phyloP scores from a whole-genome alignment of 2,329 filamentous ascomycete genomes.

The Trichophyton mentagrophytes region DNA sequence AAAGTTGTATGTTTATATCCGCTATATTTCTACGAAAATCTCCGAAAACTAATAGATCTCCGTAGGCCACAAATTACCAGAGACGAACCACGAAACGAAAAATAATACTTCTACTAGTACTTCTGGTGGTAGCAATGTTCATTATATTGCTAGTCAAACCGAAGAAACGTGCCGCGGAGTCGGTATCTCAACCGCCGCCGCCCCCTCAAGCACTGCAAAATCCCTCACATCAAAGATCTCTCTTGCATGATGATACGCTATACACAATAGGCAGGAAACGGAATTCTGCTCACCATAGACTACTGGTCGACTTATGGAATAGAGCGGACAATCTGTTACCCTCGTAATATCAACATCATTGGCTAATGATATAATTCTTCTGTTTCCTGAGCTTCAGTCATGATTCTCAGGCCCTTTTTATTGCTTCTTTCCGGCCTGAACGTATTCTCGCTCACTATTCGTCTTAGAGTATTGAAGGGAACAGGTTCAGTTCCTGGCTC shows the following conservation, averaged over 20 bases:
- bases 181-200: constrained; percentile 16
- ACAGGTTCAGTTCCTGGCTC: background rate
- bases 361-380: background rate
- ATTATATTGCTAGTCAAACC: constrained; percentile 74
- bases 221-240: constrained; percentile 9
- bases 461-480: background rate
- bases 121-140: constrained; percentile 75
- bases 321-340: background rate
- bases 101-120: constrained; percentile 73
- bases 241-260: background rate
- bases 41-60: background rate
- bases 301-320: background rate
- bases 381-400: background rate
- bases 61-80: constrained; percentile 69
- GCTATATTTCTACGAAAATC: background rate
- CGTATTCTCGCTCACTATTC: background rate
- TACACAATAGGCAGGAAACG: background rate
- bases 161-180: constrained; percentile 32
- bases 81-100: constrained; percentile 79
- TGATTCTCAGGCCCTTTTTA: background rate
- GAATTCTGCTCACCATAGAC: background rate
- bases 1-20: constrained; percentile 45
- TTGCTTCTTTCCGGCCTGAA: background rate
- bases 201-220: constrained; percentile 15
- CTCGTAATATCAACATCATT: background rate